Evolutionary conservation across 192 early-diverging fungal genomes (phyloP).

Genomic region (Gryganskiella cystojenkinii): DNA sequence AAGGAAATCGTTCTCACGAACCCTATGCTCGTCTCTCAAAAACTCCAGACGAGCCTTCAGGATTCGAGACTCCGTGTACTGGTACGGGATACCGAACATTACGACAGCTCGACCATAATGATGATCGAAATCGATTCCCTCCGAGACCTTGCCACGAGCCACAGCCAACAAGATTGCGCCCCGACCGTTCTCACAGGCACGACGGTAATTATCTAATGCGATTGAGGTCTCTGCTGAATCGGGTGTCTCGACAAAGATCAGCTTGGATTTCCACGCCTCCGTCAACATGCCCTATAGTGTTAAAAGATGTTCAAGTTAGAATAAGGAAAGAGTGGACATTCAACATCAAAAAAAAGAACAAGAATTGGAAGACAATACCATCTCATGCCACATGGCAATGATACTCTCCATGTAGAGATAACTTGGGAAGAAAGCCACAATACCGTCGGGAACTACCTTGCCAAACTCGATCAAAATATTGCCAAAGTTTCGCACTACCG

Average conservation of each 20-base stretch:
- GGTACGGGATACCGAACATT: slow-evolving; percentile 99
- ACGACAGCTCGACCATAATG: slow-evolving; percentile 99
- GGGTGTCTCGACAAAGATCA: slow-evolving; percentile 99
- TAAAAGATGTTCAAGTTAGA: no score
- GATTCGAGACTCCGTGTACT: slow-evolving; percentile 97
- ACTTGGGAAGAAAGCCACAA: slow-evolving; percentile 98
- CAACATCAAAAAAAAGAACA: neutral
- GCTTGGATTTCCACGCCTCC: slow-evolving; percentile 95
- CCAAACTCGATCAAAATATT: slow-evolving; percentile 96
- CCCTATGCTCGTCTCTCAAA: slow-evolving; percentile 90
- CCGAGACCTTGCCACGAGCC: slow-evolving; percentile 98
- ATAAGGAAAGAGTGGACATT: neutral
- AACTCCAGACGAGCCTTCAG: slow-evolving; percentile 97
- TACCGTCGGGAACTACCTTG: slow-evolving; percentile 94
- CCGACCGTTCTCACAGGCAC: slow-evolving; percentile 97
- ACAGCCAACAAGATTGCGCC: slow-evolving; percentile 98
- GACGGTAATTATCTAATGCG: slow-evolving; percentile 94
- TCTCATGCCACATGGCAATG: slow-evolving; percentile 98
- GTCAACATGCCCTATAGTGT: slow-evolving; percentile 93
- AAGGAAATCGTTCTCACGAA: slow-evolving; percentile 98
- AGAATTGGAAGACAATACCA: slow-evolving; percentile 65
- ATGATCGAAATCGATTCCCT: slow-evolving; percentile 99
- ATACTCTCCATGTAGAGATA: slow-evolving; percentile 99
- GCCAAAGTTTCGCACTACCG: slow-evolving; percentile 98
- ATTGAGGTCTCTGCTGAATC: slow-evolving; percentile 97